Percentiles rank a stretch among this genome's conserved stretches.
Conservation (phyloP, 1,284 basidiomycete genomes). For the Fomitopsis pinicola region DNA sequence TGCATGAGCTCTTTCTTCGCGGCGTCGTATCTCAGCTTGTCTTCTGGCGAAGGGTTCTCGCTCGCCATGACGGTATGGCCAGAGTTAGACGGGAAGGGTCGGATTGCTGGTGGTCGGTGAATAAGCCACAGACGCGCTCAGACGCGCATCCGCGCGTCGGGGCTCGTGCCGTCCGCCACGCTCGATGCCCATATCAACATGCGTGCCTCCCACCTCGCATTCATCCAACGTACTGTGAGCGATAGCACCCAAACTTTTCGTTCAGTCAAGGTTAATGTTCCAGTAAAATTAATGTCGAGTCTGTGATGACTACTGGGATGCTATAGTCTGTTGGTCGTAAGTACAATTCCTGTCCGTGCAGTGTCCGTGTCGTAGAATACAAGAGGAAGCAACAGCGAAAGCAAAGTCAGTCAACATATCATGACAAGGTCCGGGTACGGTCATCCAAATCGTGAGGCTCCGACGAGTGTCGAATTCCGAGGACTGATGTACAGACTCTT, state of each 20-base stretch:
- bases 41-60: slow-evolving; percentile 44
- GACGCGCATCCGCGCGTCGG: background rate
- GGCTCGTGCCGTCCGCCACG: too few relatives aligned
- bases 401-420: too few relatives aligned
- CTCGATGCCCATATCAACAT: too few relatives aligned
- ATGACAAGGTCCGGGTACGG: too few relatives aligned
- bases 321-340: background rate
- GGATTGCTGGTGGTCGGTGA: background rate
- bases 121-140: background rate
- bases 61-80: slow-evolving; percentile 19
- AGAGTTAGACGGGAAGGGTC: background rate
- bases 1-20: slow-evolving; percentile 68
- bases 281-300: too few relatives aligned
- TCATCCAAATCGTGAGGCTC: too few relatives aligned
- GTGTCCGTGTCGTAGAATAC: background rate
- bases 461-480: background rate
- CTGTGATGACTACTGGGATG: background rate
- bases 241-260: background rate
- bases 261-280: too few relatives aligned
- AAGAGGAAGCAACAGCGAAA: background rate
- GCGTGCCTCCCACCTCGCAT: too few relatives aligned
- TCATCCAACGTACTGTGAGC: too few relatives aligned
- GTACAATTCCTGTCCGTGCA: background rate
- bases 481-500: background rate
- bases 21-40: slow-evolving; percentile 62